Evolutionary conservation across 2,329 filamentous ascomycete genomes (phyloP).

Genomic region (Talaromyces sp.): DNA sequence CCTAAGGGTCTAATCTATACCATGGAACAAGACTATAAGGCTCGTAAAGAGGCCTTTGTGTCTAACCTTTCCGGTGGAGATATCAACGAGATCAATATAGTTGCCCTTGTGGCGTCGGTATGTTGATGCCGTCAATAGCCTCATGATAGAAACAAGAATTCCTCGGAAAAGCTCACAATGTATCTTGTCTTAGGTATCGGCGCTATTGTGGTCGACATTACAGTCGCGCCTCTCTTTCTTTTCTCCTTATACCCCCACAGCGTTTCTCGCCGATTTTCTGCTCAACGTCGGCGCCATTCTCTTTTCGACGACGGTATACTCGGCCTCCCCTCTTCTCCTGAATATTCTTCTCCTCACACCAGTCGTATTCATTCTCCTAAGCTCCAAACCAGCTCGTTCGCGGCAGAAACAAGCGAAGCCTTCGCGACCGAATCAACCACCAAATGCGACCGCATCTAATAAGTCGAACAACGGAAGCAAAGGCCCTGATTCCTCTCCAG

Average conservation of each 20-base stretch:
- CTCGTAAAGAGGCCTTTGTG: conserved; percentile 90
- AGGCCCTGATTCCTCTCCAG: conserved; percentile 56
- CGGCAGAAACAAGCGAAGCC: conserved; percentile 32
- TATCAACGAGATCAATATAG: conserved; percentile 78
- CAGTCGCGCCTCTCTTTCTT: conserved; percentile 83
- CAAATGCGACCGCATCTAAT: background rate
- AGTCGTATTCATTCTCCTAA: conserved; percentile 57
- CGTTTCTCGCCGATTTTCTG: conserved; percentile 73
- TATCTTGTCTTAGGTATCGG: conserved; percentile 57
- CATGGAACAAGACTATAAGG: conserved; percentile 65
- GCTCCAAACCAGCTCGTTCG: conserved; percentile 25
- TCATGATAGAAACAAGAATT: background rate
- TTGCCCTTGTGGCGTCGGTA: conserved; percentile 80
- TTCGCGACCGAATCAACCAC: conserved; percentile 23
- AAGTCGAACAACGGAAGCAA: conserved; percentile 11
- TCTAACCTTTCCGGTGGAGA: conserved; percentile 81
- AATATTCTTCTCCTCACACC: conserved; percentile 69
- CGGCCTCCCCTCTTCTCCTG: conserved; percentile 66
- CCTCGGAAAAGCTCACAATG: background rate
- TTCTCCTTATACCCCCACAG: conserved; percentile 63
- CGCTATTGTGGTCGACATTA: conserved; percentile 81
- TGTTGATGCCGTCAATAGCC: background rate
- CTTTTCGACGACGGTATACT: conserved; percentile 81
- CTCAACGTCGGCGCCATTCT: conserved; percentile 79
- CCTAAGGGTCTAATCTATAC: conserved; percentile 10